phyloP scores from a whole-genome alignment of 1,139 yeast species.

The Sugiyamaella castrensis region DNA sequence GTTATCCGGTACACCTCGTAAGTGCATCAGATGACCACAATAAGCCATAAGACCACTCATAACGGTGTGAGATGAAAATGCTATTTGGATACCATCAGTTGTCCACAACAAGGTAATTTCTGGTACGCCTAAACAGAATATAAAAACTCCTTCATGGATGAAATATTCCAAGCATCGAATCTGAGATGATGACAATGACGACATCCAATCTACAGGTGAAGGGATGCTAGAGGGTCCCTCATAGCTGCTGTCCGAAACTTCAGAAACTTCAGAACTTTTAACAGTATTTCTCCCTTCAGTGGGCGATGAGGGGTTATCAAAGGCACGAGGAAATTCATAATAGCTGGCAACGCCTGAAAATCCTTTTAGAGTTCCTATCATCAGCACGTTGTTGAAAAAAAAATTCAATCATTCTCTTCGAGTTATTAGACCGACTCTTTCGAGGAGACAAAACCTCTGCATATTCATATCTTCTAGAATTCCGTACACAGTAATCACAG shows the following conservation, averaged over 20 bases:
- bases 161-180: conserved; percentile 7
- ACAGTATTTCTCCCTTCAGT: too few species aligned
- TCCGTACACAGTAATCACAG: conserved; percentile 12
- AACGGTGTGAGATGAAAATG: conserved; percentile 6
- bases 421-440: conserved; percentile 5
- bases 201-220: not conserved
- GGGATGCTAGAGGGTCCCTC: not conserved
- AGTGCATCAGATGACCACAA: conserved; percentile 8
- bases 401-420: not conserved
- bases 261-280: not conserved
- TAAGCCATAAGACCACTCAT: conserved; percentile 6
- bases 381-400: too few species aligned
- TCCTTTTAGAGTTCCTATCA: too few species aligned
- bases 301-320: too few species aligned
- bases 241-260: not conserved
- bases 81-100: conserved; percentile 5
- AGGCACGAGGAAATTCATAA: too few species aligned
- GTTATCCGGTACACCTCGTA: not conserved
- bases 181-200: not conserved
- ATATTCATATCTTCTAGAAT: conserved; percentile 6
- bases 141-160: conserved; percentile 1
- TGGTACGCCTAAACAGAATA: conserved; percentile 6
- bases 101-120: conserved; percentile 3
- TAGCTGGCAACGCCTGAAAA: too few species aligned
- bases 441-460: not conserved